Conservation (phyloP, 306 rosid species). For the Cercis canadensis region DNA sequence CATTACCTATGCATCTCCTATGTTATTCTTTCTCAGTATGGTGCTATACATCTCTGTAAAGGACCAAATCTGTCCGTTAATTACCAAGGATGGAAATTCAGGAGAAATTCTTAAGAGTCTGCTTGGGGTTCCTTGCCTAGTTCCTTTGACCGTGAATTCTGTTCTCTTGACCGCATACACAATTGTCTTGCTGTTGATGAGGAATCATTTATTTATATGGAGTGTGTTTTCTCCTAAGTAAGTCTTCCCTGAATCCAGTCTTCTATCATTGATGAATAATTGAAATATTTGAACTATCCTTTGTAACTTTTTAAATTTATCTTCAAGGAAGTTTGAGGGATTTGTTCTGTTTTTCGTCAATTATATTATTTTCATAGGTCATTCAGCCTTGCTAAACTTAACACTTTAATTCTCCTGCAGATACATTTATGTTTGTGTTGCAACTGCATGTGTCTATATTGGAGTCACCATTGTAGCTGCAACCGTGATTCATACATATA, state of each 20-base stretch:
- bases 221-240: slow-evolving; percentile 98
- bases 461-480: slow-evolving; percentile 64
- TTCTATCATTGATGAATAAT: slow-evolving; percentile 23
- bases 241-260: slow-evolving; percentile 48
- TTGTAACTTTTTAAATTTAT: slow-evolving; percentile 22
- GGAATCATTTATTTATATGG: slow-evolving; percentile 95
- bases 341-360: slow-evolving; percentile 16
- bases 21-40: slow-evolving; percentile 67
- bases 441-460: slow-evolving; percentile 66
- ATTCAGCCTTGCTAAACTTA: slow-evolving; percentile 29
- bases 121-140: slow-evolving; percentile 82
- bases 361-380: slow-evolving; percentile 18
- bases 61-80: slow-evolving; percentile 41
- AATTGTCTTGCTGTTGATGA: slow-evolving; percentile 75
- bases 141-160: slow-evolving; percentile 79
- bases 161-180: slow-evolving; percentile 72
- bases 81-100: slow-evolving; percentile 48
- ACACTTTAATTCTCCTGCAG: slow-evolving; percentile 46
- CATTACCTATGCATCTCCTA: slow-evolving; percentile 89
- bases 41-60: slow-evolving; percentile 77
- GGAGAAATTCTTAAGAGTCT: slow-evolving; percentile 68
- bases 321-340: neutral
- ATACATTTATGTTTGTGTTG: slow-evolving; percentile 80
- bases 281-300: slow-evolving; percentile 13
- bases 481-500: slow-evolving; percentile 64